Base-by-base conservation (phyloP, 305 asterid species). In the Andrographis paniculata region DNA sequence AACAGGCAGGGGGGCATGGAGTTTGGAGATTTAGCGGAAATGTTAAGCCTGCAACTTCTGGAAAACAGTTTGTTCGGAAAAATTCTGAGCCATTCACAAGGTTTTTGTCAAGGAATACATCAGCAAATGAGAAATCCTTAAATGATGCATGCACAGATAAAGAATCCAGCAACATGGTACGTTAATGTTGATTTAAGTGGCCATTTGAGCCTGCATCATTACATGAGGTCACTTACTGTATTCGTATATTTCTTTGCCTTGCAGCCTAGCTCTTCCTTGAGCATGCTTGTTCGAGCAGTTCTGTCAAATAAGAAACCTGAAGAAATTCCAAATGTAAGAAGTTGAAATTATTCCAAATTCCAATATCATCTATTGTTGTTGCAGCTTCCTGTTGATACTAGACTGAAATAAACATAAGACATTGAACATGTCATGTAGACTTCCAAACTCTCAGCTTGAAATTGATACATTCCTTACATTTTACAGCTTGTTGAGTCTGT, bases 21-120 rank as follows among this genome's bases (percentile, higher is more conserved):
- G 67, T 66, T 9, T 75, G 95, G 96, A 91, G 77, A 72, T 87
- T 76, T 59, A 87, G 96, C 40, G 94, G 95, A 73, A 87, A 70
- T 66, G 61, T 66, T 47, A 83, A 79, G 66, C 53, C 80, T 22
- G 54, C 60, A 51, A 24, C 77, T 55, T 54, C 74, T 35, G 75
- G 75, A 18, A 91, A 80, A 53, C 94, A 77, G 41, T 69, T 82
- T 53, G 69, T 66, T 42, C 75, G 92, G 35, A 86, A 82, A 59
- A 82, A 60, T 51, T 70, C 93, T 0, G 96, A 82, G 68, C 95
- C 92, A 10, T 86, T 89, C 69, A 63, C 79, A 14, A 61, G 65
- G 44, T 78, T 80, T 20, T 30, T 80, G 28, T 69, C 88, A 59
- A 74, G 92, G 74, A 74, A 59, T 51, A 24, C 60, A 42, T 66